Base-by-base conservation (phyloP, 1,284 basidiomycete species). In the Ustilago nuda region DNA sequence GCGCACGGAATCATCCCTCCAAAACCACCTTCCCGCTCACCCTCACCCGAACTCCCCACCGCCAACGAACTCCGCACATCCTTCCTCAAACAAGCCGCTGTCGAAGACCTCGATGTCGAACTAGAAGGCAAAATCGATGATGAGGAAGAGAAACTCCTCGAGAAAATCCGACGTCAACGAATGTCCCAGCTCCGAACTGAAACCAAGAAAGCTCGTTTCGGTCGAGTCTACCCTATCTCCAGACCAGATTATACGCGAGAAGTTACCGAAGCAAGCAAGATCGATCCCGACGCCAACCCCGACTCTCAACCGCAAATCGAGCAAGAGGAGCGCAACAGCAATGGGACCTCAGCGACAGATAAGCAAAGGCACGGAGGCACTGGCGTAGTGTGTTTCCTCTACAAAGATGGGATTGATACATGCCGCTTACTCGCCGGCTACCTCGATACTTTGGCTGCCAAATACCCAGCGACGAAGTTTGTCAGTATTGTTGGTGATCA, bases 191-290 rank as follows among this genome's bases (percentile, higher is more conserved):
- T 95, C 81, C 88, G 89, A 61, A 87, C 87, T 35, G 89, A 90
- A 65, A 88, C 90, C 67, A 89, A 89, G 80, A 89, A 88, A 68
- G 91, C 91, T 9, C 90, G 91, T 61, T 98, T 95, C 84, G 95
- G 96, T 23, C 88, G 91, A 52, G 90, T 98, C 56, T 93, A 86
- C 86, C 94, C 94, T 2, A 96, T 99, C 72, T 91, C 91, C 35
- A 88, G 96, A 74, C 94, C 95, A 19, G 95, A 98, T 85, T 99
- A 98, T 86, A 96, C 93, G 37, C 89, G 92, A 57, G 94, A 98
- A 83, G 93, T 99, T 17, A 98, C 95, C 0, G 95, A 98, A 66
- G 94, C 93, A 1, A 97, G 94, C 86, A 90, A 90, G 75, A 85
- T 90, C 3, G 88, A 90, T 72, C 90, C 92, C 61, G 66, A 75